Percentiles rank a stretch among this genome's conserved stretches.
Conservation (phyloP, 169 alveolate genomes). For the Eimeria falciformis region DNA sequence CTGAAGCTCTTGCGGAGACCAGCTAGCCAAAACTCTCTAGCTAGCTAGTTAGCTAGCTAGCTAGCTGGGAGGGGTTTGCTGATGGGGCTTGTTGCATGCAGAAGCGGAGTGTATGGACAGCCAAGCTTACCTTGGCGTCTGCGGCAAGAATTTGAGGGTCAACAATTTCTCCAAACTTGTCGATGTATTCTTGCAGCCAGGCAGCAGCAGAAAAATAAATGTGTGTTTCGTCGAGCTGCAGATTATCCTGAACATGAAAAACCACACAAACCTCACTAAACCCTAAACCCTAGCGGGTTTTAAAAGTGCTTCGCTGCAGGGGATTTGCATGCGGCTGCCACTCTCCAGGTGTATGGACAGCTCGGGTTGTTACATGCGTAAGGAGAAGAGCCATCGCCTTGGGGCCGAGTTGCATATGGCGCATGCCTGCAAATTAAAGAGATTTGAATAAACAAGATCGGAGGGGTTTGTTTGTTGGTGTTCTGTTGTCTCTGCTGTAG, state of each 20-base stretch:
- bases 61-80: too few relatives aligned
- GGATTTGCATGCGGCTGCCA: too few relatives aligned
- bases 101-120: neutral
- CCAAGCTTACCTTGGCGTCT: neutral
- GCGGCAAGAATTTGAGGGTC: neutral
- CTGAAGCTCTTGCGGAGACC: too few relatives aligned
- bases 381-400: neutral
- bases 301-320: too few relatives aligned
- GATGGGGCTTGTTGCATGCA: too few relatives aligned
- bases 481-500: neutral
- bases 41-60: too few relatives aligned
- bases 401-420: constrained; percentile 42
- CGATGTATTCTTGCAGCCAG: constrained; percentile 38
- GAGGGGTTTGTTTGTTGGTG: too few relatives aligned
- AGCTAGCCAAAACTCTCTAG: too few relatives aligned
- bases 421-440: constrained; percentile 9
- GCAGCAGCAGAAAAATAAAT: constrained; percentile 22
- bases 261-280: neutral
- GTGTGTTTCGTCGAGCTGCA: constrained; percentile 66
- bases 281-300: too few relatives aligned
- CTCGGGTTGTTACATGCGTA: neutral
- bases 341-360: too few relatives aligned
- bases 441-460: too few relatives aligned
- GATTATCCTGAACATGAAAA: neutral
- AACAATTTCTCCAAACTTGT: neutral